Percentiles rank a stretch among this genome's conserved stretches.
Evolutionary conservation across 495 filamentous ascomycete species (phyloP).

Genomic region (Aspergillus panamensis): DNA sequence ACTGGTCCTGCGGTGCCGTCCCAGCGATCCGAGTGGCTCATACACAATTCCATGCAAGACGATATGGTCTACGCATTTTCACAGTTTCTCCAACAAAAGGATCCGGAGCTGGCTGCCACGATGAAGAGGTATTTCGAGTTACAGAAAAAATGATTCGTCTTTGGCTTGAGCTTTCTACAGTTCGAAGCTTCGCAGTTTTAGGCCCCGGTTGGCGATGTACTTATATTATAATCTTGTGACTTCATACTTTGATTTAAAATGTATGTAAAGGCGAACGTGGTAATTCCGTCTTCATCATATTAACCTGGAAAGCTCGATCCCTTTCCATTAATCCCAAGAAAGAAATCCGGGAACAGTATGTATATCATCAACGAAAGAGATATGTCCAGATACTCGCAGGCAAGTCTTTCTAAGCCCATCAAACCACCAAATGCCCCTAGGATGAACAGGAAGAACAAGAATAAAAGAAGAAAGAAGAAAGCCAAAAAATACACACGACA

Average conservation of each 20-base stretch:
- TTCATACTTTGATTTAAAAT: too few relatives aligned
- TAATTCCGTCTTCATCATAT: too few relatives aligned
- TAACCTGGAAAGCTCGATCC: not conserved
- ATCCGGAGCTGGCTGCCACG: not conserved
- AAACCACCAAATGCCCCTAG: not conserved
- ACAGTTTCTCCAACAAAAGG: not conserved
- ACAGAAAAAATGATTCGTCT: too few relatives aligned
- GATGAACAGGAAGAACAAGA: not conserved
- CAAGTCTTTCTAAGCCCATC: not conserved
- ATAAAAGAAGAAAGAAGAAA: not conserved
- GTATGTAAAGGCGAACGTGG: too few relatives aligned
- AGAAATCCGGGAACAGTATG: not conserved
- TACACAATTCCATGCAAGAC: too few relatives aligned
- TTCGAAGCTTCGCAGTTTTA: too few relatives aligned
- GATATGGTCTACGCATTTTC: not conserved
- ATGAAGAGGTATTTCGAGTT: not conserved
- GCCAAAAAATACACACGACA: not conserved
- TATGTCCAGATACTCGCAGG: not conserved
- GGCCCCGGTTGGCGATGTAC: too few relatives aligned
- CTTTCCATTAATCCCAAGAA: not conserved
- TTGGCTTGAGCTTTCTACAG: too few relatives aligned
- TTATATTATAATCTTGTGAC: too few relatives aligned
- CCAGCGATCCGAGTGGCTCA: constrained; percentile 20
- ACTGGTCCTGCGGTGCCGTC: constrained; percentile 25
- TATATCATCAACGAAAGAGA: not conserved